These are phyloP conservation scores for Plasmodium sp. DNA, from an alignment of 169 alveolate species.

Conservation along the genomic window DNA sequence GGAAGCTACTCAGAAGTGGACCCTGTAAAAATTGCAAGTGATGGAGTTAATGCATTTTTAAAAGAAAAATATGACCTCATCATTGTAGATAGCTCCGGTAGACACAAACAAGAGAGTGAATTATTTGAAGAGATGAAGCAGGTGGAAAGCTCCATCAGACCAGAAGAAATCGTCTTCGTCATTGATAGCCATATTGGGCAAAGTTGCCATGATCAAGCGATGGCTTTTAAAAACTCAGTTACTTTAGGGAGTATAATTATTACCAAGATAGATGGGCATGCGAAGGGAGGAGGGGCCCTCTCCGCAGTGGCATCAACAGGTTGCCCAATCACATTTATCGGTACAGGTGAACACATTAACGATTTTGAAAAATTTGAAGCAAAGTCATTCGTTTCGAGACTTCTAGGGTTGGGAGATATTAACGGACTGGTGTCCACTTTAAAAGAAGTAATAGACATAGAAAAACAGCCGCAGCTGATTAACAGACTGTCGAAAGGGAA, in stretches of 20 bases:
- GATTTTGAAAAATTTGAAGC: constrained; percentile 99
- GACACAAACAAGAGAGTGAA: constrained; percentile 99
- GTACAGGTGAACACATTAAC: constrained; percentile 99
- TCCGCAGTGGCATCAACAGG: constrained; percentile 98
- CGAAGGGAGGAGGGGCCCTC: constrained; percentile 99
- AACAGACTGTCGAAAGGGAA: constrained; percentile 96
- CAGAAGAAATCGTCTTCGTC: constrained; percentile 97
- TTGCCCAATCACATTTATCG: constrained; percentile 95
- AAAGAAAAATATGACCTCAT: constrained; percentile 96
- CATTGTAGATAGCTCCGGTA: constrained; percentile 99
- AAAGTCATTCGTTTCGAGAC: constrained; percentile 96
- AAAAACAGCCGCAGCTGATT: constrained; percentile 95
- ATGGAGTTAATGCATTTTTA: constrained; percentile 97
- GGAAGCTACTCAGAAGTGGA: constrained; percentile 99
- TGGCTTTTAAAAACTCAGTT: constrained; percentile 97
- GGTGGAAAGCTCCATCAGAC: constrained; percentile 95
- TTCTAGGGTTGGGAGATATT: constrained; percentile 98
- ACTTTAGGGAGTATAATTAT: constrained; percentile 98
- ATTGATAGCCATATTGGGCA: constrained; percentile 99
- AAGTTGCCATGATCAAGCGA: constrained; percentile 99
- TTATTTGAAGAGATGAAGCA: constrained; percentile 99
- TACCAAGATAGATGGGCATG: constrained; percentile 99
- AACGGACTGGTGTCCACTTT: constrained; percentile 96
- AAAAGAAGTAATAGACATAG: constrained; percentile 96
- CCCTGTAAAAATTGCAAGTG: constrained; percentile 98